phyloP scores from a whole-genome alignment of 495 filamentous ascomycete species.

The Annulohypoxylon stygium region DNA sequence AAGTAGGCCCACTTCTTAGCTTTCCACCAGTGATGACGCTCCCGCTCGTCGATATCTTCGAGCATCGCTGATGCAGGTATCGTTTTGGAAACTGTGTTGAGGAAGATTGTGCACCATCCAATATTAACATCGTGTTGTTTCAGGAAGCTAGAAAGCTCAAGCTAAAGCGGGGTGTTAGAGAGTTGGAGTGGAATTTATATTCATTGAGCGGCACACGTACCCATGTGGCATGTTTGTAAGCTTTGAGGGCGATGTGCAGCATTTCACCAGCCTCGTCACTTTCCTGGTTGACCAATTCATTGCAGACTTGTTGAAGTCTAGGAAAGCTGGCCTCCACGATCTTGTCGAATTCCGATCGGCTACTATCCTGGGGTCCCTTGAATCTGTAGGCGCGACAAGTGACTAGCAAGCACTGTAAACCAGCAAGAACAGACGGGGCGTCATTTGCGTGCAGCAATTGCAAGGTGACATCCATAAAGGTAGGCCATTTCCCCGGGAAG shows the following conservation, averaged over 20 bases:
- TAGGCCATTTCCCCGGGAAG: conserved; percentile 94
- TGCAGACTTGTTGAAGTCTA: conserved; percentile 87
- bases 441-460: conserved; percentile 87
- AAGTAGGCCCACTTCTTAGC: conserved; percentile 99
- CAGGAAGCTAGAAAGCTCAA: conserved; percentile 84
- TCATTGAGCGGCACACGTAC: conserved; percentile 66
- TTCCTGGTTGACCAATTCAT: conserved; percentile 86
- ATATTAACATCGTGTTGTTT: conserved; percentile 85
- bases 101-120: conserved; percentile 94
- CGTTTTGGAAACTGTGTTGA: conserved; percentile 87
- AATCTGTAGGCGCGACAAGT: conserved; percentile 95
- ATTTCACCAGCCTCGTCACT: conserved; percentile 96
- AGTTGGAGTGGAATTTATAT: background rate
- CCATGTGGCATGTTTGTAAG: conserved; percentile 97
- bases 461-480: conserved; percentile 89
- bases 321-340: conserved; percentile 94
- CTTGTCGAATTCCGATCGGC: conserved; percentile 88
- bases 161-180: conserved; percentile 65
- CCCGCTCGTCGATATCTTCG: conserved; percentile 88
- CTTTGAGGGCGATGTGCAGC: conserved; percentile 92
- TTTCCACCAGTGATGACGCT: conserved; percentile 98
- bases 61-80: conserved; percentile 81
- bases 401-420: conserved; percentile 91
- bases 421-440: conserved; percentile 86
- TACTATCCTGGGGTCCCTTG: conserved; percentile 79